Conservation (phyloP, 2,329 filamentous ascomycete genomes). For the Ophiostoma ulmi region DNA sequence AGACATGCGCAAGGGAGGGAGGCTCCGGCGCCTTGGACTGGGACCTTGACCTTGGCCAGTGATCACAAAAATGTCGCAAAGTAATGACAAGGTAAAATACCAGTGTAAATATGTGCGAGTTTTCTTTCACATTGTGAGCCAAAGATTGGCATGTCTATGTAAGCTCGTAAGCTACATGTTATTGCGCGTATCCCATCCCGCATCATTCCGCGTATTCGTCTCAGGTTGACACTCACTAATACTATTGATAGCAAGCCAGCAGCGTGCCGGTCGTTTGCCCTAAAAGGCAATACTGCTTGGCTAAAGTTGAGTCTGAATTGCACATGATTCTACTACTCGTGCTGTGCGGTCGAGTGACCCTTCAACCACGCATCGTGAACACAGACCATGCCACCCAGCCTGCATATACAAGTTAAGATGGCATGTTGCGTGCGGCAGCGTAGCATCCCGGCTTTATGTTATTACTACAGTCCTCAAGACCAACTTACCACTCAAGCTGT, state of each 20-base stretch:
- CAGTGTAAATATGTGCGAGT: not conserved
- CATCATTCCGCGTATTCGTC: not conserved
- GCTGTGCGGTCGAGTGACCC: not conserved
- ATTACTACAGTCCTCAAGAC: not conserved
- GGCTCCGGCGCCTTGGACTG: not conserved
- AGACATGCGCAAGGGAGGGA: slow-evolving; percentile 8
- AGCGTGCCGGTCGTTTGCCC: slow-evolving; percentile 6
- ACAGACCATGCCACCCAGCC: not conserved
- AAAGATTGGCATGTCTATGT: too few species aligned
- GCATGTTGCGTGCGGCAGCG: not conserved
- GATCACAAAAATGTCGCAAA: not conserved
- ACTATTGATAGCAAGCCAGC: not conserved
- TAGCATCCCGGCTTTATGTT: not conserved
- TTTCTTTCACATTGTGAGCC: not conserved
- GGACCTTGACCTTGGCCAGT: not conserved
- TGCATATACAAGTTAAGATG: not conserved
- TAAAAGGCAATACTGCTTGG: not conserved
- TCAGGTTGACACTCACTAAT: not conserved
- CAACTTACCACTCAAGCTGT: not conserved
- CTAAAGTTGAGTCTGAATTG: not conserved
- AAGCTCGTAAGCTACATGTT: too few species aligned
- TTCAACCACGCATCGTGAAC: not conserved
- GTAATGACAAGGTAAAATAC: not conserved
- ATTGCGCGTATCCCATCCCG: not conserved
- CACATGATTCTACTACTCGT: not conserved